Base-by-base conservation (phyloP, 2,329 filamentous ascomycete species). In the Phialophora macrospora region DNA sequence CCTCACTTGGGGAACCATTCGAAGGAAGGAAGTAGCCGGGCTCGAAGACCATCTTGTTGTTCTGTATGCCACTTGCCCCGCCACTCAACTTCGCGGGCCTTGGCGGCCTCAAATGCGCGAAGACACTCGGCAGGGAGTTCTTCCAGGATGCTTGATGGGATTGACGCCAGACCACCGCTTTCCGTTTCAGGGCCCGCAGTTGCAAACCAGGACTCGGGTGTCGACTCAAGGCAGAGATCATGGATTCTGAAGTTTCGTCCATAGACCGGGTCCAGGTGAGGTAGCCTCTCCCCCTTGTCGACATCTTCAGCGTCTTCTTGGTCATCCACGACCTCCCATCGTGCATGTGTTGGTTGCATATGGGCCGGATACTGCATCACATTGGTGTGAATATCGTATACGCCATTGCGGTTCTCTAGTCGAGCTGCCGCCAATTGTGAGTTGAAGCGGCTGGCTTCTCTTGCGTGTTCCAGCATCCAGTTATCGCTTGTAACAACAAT, bases 311-410 rank as follows among this genome's bases (percentile, higher is more conserved):
- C 32, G n/a, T 64, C 61, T 26, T 68, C 60, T 59, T 72, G 70
- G 32, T 72, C 64, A 48, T 73, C 71, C 2, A 96, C 82, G 67
- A 90, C 87, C 78, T 95, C 91, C 81, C 93, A 93, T 66, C 89
- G 88, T 9, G 88, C 92, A 72, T 92, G 91, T 2, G 92, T 95
- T 2, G 95, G 92, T 77, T 99, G 95, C 85, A 93, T 96, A 74
- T 85, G 90, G 68, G 87, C 87, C 0, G 95, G 94, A 75, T 90
- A 96, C 75, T 95, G 92, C 85, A 97, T 90, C 65, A 85, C 80
- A 77, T 99, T 99, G 61, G 95, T 98, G 80, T 98, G 93, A 28
- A 94, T 88, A 73, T 99, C 93, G 78, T 98, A 98, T 61, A 94
- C 85, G 56, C 95, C 95, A 26, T 85, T 80, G 8, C 89, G 82